These are phyloP conservation scores for Dujonia santamariae DNA, from an alignment of 1,139 yeast genomes.

Conservation along the genomic window DNA sequence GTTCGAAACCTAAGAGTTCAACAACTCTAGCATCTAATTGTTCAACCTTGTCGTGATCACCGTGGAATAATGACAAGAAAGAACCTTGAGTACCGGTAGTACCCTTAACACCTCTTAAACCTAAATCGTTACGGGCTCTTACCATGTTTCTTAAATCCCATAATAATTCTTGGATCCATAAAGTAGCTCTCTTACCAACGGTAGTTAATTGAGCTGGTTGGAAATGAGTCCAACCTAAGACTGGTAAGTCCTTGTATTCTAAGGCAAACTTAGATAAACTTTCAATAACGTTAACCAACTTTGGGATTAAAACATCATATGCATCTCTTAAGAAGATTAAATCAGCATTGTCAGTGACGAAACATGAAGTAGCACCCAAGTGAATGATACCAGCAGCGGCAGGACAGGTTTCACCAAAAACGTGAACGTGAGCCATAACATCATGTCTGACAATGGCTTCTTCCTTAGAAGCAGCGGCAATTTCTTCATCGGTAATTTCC, in stretches of 20 bases:
- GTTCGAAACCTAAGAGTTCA: slow-evolving; percentile 88
- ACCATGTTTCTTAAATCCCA: slow-evolving; percentile 97
- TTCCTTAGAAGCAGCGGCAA: slow-evolving; percentile 82
- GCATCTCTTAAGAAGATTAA: slow-evolving; percentile 95
- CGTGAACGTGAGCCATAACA: slow-evolving; percentile 99
- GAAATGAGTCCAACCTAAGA: slow-evolving; percentile 98
- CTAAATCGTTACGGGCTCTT: slow-evolving; percentile 95
- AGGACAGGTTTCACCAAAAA: slow-evolving; percentile 89
- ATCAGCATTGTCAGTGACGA: slow-evolving; percentile 97
- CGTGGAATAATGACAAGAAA: slow-evolving; percentile 90
- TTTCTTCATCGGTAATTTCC: slow-evolving; percentile 87
- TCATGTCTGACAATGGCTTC: slow-evolving; percentile 99
- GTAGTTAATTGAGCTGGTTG: slow-evolving; percentile 99
- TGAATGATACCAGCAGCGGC: slow-evolving; percentile 98
- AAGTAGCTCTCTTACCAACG: slow-evolving; percentile 95
- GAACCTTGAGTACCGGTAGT: slow-evolving; percentile 99
- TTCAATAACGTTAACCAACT: slow-evolving; percentile 92
- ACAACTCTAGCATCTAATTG: slow-evolving; percentile 87
- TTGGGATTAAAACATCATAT: slow-evolving; percentile 87
- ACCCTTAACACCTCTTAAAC: slow-evolving; percentile 98
- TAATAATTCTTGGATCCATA: slow-evolving; percentile 95
- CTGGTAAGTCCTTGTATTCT: slow-evolving; percentile 92
- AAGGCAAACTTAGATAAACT: slow-evolving; percentile 85
- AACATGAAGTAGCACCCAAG: slow-evolving; percentile 97
- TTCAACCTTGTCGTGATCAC: slow-evolving; percentile 96